Evolutionary conservation across 495 filamentous ascomycete species (phyloP), one percentile per base, ranked within the genome.

Genomic region (Xylaria sp.): DNA sequence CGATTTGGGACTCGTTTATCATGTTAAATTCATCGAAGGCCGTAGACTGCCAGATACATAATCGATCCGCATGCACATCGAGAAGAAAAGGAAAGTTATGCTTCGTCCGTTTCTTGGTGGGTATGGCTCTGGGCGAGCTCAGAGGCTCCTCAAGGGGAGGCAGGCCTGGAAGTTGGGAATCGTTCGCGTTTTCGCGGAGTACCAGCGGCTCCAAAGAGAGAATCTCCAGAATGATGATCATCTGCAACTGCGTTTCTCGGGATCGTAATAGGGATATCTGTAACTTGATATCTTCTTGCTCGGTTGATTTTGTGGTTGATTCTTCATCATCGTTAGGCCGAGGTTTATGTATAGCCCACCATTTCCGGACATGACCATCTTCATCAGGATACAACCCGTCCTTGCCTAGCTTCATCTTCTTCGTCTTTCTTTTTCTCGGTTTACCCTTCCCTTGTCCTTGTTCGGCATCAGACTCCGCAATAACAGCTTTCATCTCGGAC

Each of bases 21-120:
- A 83, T 83, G 57, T 87, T 88, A 52, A 81, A 73, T 50, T 85
- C 83, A 33, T 89, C 89, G 7, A 85, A 78, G 14, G 88, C 86
- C 63, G 92, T 88, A n/a, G 94, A 93, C 76, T 97, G 94, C 97
- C 97, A 99, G 48, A 99, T 99, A 77, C 94, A 97, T 29, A 99
- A 84, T 43, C 94, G 89, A 78, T 99, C 97, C 14, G 97, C 87
- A 61, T 97, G 90, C 5, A 97, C 82, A 74, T 98, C 95, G 9
- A 99, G 84, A 26, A 94, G 85, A 1, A 90, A 67, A 1, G 83
- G 80, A 2, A 86, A 61, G 66, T 85, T 82, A 61, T 81, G 81
- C 52, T 77, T 81, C 64, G 73, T 85, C 41, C 78, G 73, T 76
- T 80, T 87, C 75, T 81, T 79, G 17, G 75, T 62, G 2, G 70